Evolutionary conservation across 208 protist species (phyloP).

Genomic region (Crithidia mellificae): DNA sequence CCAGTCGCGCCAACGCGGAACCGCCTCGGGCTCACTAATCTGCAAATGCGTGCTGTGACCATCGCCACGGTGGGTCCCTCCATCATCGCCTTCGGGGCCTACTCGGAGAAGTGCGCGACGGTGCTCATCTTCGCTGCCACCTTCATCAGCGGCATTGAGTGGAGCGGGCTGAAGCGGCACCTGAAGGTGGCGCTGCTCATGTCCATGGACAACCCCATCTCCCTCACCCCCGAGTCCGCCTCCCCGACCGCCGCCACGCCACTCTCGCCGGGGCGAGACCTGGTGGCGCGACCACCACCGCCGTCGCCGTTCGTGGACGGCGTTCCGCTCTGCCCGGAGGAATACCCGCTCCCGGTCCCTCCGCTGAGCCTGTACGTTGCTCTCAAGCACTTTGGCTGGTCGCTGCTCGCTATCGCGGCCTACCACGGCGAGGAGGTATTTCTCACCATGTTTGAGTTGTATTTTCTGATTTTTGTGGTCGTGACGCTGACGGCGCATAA

Average conservation of each 20-base stretch:
- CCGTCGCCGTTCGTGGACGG: conserved; percentile 31
- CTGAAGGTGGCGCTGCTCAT: conserved; percentile 78
- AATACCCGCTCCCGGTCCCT: conserved; percentile 65
- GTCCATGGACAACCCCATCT: conserved; percentile 14
- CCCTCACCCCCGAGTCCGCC: conserved; percentile 3
- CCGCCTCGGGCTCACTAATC: conserved; percentile 43
- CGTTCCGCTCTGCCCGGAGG: conserved; percentile 33
- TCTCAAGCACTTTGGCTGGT: conserved; percentile 59
- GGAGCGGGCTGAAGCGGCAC: conserved; percentile 79
- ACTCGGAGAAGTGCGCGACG: conserved; percentile 44
- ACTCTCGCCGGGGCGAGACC: conserved; percentile 7
- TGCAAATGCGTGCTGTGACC: conserved; percentile 62
- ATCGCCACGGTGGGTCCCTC: conserved; percentile 58
- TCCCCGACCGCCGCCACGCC: neutral
- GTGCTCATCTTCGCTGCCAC: conserved; percentile 50
- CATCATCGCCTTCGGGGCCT: conserved; percentile 40
- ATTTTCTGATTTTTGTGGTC: conserved; percentile 60
- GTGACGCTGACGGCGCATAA: conserved; percentile 65
- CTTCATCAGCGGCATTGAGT: conserved; percentile 70
- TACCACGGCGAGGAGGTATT: conserved; percentile 41
- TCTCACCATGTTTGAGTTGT: conserved; percentile 44
- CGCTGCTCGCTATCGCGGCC: conserved; percentile 48
- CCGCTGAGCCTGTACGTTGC: conserved; percentile 43
- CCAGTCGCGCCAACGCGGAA: conserved; percentile 17
- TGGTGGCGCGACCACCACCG: conserved; percentile 19